phyloP scores from a whole-genome alignment of 257 asterid genomes.

The Primulina tabacum region DNA sequence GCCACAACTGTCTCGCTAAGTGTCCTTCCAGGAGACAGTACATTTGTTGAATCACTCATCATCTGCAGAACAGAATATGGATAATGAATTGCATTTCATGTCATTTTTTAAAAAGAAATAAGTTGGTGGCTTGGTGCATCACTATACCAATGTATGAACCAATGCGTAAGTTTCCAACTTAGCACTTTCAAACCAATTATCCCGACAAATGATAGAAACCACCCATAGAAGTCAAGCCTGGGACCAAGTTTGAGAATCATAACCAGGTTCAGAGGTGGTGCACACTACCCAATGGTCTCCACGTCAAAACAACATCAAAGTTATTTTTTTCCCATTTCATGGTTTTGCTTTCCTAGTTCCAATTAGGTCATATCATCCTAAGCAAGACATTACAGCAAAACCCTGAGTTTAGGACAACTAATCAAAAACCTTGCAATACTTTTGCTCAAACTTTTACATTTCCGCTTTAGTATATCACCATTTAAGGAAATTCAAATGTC shows the following conservation, averaged over 20 bases:
- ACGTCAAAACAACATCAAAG: not conserved
- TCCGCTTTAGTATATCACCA: not conserved
- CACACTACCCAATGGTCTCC: slow-evolving; percentile 1
- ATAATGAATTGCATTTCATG: slow-evolving; percentile 20
- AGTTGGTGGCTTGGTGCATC: slow-evolving; percentile 1
- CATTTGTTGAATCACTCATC: slow-evolving; percentile 99
- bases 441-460: not conserved
- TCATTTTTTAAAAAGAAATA: slow-evolving; percentile 5
- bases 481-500: not conserved
- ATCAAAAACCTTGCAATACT: not conserved
- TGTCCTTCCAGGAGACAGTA: slow-evolving; percentile 97
- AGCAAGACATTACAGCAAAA: slow-evolving; percentile 1
- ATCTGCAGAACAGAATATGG: slow-evolving; percentile 50
- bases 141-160: slow-evolving; percentile 9
- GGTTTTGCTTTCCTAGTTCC: not conserved
- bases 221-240: slow-evolving; percentile 11
- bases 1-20: slow-evolving; percentile 92
- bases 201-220: not conserved
- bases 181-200: not conserved
- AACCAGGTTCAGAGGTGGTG: not conserved
- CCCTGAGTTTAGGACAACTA: not conserved
- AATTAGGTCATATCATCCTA: not conserved
- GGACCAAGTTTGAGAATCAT: not conserved
- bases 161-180: not conserved
- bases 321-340: not conserved